These are phyloP conservation scores for Cercospora sp. DNA, from an alignment of 2,329 filamentous ascomycete species.

Conservation along the genomic window DNA sequence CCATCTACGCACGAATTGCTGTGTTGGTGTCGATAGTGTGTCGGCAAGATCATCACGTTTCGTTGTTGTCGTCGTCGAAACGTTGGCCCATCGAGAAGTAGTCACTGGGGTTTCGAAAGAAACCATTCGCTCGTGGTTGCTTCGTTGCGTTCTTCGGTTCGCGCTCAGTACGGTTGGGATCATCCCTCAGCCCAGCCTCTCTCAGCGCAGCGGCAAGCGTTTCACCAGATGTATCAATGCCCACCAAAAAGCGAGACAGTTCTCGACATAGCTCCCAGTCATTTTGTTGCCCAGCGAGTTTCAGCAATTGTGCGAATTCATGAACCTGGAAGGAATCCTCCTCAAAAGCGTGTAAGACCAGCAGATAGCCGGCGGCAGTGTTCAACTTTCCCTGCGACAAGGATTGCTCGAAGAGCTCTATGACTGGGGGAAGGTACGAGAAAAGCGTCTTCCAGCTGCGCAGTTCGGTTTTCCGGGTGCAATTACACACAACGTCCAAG, in stretches of 20 bases:
- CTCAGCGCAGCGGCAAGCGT: constrained; percentile 71
- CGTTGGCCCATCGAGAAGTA: constrained; percentile 18
- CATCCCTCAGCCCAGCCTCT: constrained; percentile 31
- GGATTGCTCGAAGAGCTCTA: constrained; percentile 91
- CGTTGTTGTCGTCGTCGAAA: constrained; percentile 7
- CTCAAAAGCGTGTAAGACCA: constrained; percentile 82
- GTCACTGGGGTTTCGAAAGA: constrained; percentile 11
- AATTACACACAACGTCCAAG: constrained; percentile 92
- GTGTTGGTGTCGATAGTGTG: not conserved
- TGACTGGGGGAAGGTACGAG: constrained; percentile 82
- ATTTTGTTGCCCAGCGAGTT: constrained; percentile 74
- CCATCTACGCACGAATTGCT: not conserved
- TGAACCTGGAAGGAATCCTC: constrained; percentile 54
- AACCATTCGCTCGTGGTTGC: constrained; percentile 5
- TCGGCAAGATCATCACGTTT: not conserved
- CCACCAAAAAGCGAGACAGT: constrained; percentile 88
- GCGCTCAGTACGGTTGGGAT: constrained; percentile 7
- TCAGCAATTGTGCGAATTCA: constrained; percentile 74
- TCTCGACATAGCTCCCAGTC: constrained; percentile 98
- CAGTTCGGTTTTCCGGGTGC: constrained; percentile 94
- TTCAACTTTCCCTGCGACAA: constrained; percentile 82
- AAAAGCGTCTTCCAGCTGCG: constrained; percentile 95
- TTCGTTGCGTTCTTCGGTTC: not conserved
- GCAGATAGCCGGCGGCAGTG: constrained; percentile 93
- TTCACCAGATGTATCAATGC: constrained; percentile 81